Base-by-base conservation (phyloP, 257 asterid genomes). In the Nicotiana noctiflora region DNA sequence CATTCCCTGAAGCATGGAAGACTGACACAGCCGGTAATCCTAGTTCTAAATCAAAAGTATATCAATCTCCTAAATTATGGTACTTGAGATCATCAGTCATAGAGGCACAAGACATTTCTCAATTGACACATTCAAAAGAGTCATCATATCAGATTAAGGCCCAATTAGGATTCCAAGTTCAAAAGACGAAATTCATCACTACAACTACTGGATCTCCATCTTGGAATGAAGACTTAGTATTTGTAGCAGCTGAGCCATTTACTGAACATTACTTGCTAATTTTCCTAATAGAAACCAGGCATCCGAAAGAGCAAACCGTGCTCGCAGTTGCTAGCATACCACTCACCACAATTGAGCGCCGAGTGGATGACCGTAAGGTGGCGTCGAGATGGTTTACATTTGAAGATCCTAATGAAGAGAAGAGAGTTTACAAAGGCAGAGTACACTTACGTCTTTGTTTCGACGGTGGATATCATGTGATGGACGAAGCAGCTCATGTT, bases 401-500 rank as follows among this genome's bases (percentile, higher is more conserved):
- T 46, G 97, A 94, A 84, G 97, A 90, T 51, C 89, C 88, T 17
- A 84, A 85, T 0, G 93, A 88, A 19, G 90, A 84, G 21, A 88
- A 88, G 83, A 82, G 91, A 79, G 79, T 86, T 0, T 91, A 93
- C 82, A 90, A 80, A 79, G 98, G 97, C 8, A 88, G 97, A 82
- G 87, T 93, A 79, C 98, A 93, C 77, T 67, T 94, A 82, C 81
- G 89, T 49, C 84, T 93, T 3, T 94, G 97, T 53, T 94, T 91
- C 7, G 98, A 94, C 40, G 97, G 98, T 77, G 97, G 98, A 37
- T 94, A 94, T 84, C 98, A 93, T 80, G 98, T 94, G 14, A 90
- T 94, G 96, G 98, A 94, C 14, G 98, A 94, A 74, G 92, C 91
- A 0, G 91, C 93, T 40, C 87, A 93, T 17, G 88, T 89, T n/a